Percentiles rank a stretch among this genome's conserved stretches.
Evolutionary conservation across 2,329 filamentous ascomycete genomes (phyloP).

Genomic region (Fusarium decemcellulare): DNA sequence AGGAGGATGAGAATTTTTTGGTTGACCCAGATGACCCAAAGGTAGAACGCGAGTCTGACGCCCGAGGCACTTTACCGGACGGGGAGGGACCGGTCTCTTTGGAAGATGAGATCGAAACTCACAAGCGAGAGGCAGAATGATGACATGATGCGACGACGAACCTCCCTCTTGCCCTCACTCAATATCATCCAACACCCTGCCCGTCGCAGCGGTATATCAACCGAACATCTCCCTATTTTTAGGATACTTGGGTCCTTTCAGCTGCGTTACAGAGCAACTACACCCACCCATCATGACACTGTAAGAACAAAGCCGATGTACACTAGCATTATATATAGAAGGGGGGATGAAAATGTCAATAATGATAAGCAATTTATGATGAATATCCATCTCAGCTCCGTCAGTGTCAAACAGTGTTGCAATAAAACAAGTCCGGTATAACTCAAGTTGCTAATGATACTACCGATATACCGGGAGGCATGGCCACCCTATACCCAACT

Average conservation of each 20-base stretch:
- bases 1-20: not conserved
- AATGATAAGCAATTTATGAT: not conserved
- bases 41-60: not conserved
- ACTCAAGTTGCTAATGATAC: too few relatives aligned
- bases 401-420: not conserved
- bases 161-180: not conserved
- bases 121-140: not conserved
- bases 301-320: conserved; percentile 25
- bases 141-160: not conserved
- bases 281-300: not conserved
- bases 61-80: not conserved
- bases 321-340: conserved; percentile 14
- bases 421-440: not conserved
- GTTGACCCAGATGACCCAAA: not conserved
- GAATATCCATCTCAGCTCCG: not conserved
- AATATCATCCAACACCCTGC: conserved; percentile 6
- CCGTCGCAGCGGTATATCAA: conserved; percentile 14
- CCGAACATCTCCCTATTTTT: not conserved
- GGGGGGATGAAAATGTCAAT: not conserved
- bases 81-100: not conserved
- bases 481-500: not conserved
- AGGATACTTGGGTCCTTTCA: conserved; percentile 12
- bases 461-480: too few relatives aligned
- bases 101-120: not conserved
- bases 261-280: not conserved